These are phyloP conservation scores for Diversispora eburnea DNA, from an alignment of 192 early-diverging fungal genomes.

Conservation along the genomic window DNA sequence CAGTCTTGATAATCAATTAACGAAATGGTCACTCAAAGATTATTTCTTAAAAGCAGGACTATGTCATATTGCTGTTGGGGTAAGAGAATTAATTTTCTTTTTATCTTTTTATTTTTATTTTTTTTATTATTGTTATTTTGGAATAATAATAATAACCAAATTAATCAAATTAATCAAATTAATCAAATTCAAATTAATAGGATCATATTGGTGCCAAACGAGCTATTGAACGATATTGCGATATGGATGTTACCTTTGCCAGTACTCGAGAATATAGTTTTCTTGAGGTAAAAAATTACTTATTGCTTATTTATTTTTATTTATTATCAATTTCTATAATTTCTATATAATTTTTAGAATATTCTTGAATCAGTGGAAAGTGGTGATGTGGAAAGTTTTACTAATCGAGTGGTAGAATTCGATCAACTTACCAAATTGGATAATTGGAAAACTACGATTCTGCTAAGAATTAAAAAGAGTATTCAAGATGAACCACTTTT, in stretches of 20 bases:
- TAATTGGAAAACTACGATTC: conserved; percentile 92
- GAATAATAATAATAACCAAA: neutral
- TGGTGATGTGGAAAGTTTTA: conserved; percentile 80
- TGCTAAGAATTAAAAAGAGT: conserved; percentile 85
- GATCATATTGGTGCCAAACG: conserved; percentile 73
- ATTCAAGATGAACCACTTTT: conserved; percentile 64
- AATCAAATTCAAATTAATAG: conserved; percentile 34
- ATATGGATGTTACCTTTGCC: conserved; percentile 84
- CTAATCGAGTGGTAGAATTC: conserved; percentile 73
- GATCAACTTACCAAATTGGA: conserved; percentile 90
- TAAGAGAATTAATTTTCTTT: conserved; percentile 33
- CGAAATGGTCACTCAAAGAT: conserved; percentile 94
- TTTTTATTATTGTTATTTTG: too few relatives aligned
- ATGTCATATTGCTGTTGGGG: conserved; percentile 79
- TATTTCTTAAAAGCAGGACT: conserved; percentile 96
- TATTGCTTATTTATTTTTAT: neutral
- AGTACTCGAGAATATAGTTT: conserved; percentile 84
- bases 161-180: neutral
- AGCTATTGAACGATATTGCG: conserved; percentile 80
- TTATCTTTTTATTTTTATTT: too few relatives aligned
- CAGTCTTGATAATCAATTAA: conserved; percentile 83
- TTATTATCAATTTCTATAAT: conserved; percentile 16
- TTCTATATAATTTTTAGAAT: conserved; percentile 37
- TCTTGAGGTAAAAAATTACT: conserved; percentile 42
- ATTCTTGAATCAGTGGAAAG: conserved; percentile 73